Evolutionary conservation across 2,329 filamentous ascomycete genomes (phyloP).

Genomic region (Botrytis galanthina): DNA sequence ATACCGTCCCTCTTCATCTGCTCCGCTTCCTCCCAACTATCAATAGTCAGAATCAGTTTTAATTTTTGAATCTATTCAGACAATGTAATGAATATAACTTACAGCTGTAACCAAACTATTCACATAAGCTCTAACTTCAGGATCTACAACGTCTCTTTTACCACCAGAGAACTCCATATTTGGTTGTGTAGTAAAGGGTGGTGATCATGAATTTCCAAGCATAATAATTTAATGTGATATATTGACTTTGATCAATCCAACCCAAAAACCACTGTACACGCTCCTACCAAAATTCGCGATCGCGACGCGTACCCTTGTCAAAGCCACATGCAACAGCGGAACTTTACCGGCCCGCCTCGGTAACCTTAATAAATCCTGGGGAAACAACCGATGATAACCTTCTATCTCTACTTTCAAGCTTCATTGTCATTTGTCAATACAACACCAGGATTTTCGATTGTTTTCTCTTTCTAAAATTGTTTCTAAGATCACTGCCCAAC

Average conservation of each 20-base stretch:
- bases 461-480: background rate
- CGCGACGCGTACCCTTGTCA: slow-evolving; percentile 21
- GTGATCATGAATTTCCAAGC: background rate
- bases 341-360: slow-evolving; percentile 10
- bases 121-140: slow-evolving; percentile 89
- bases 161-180: slow-evolving; percentile 56
- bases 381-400: slow-evolving; percentile 10
- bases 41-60: slow-evolving; percentile 26
- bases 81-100: slow-evolving; percentile 26
- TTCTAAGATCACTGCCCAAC: slow-evolving; percentile 11
- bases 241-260: background rate
- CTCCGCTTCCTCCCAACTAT: slow-evolving; percentile 82
- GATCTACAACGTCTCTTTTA: slow-evolving; percentile 68
- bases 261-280: slow-evolving; percentile 29
- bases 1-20: slow-evolving; percentile 78
- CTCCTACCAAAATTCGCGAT: slow-evolving; percentile 11
- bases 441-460: background rate
- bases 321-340: slow-evolving; percentile 9
- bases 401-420: background rate
- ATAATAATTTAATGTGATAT: slow-evolving; percentile 4
- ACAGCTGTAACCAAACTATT: slow-evolving; percentile 88
- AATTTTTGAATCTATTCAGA: slow-evolving; percentile 6
- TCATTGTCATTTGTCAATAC: background rate
- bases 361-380: slow-evolving; percentile 7
- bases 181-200: slow-evolving; percentile 6